A percentile compares a stretch with the other conserved stretches of the same genome.
phyloP scores from a whole-genome alignment of 2,329 filamentous ascomycete species.

The Byssothecium circinans region DNA sequence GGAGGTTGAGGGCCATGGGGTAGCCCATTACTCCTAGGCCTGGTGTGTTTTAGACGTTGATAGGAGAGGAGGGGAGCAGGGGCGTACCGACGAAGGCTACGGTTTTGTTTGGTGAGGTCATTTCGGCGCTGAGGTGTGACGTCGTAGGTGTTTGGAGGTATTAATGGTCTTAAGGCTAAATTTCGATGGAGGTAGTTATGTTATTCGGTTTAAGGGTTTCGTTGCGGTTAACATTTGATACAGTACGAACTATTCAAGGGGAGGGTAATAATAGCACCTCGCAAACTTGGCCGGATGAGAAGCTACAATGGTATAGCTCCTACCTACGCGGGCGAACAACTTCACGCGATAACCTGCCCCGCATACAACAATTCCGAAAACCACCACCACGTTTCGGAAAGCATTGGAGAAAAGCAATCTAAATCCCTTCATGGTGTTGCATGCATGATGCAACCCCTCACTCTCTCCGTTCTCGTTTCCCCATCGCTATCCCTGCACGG shows the following conservation, averaged over 20 bases:
- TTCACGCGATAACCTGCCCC: neutral
- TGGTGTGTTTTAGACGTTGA: conserved; percentile 7
- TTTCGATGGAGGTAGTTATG: neutral
- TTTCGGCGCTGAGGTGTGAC: conserved; percentile 3
- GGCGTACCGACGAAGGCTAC: conserved; percentile 28
- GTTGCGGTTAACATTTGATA: too few relatives aligned
- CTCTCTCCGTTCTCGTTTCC: neutral
- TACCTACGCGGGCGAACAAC: neutral
- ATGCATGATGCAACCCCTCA: neutral
- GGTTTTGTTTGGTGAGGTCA: conserved; percentile 24
- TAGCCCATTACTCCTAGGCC: conserved; percentile 49
- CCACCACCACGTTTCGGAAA: neutral
- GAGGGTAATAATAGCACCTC: too few relatives aligned
- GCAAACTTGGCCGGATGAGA: too few relatives aligned
- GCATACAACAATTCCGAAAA: neutral
- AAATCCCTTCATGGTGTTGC: neutral
- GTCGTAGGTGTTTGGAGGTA: too few relatives aligned
- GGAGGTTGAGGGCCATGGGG: conserved; percentile 47
- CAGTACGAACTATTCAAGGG: too few relatives aligned
- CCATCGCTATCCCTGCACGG: too few relatives aligned
- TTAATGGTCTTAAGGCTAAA: neutral
- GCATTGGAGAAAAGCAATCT: neutral
- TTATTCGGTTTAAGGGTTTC: too few relatives aligned
- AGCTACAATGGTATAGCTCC: neutral
- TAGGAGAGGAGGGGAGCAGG: neutral